A percentile compares a stretch with the other conserved stretches of the same genome.
phyloP scores from a whole-genome alignment of 352 stramenopile genomes.

The Phytophthora pinifolia region DNA sequence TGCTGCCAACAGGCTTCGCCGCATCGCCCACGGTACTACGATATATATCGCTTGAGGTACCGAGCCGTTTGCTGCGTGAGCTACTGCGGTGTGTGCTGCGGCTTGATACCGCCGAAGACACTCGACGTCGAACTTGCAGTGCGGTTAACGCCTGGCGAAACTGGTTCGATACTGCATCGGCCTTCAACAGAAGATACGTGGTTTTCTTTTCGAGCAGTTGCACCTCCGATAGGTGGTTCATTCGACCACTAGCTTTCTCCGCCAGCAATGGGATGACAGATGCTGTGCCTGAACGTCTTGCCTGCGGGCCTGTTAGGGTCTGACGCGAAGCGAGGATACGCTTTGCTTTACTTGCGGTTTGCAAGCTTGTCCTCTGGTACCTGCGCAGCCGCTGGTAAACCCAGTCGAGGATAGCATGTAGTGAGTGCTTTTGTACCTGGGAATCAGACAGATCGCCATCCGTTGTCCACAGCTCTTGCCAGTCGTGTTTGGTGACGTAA shows the following conservation, averaged over 20 bases:
- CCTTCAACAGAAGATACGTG: slow-evolving; percentile 52
- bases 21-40: slow-evolving; percentile 6
- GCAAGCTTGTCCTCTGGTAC: slow-evolving; percentile 46
- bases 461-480: slow-evolving; percentile 59
- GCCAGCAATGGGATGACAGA: neutral
- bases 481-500: slow-evolving; percentile 62
- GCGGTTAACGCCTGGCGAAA: slow-evolving; percentile 22
- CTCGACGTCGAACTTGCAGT: slow-evolving; percentile 5
- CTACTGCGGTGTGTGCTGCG: slow-evolving; percentile 20
- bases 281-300: neutral
- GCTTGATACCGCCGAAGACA: slow-evolving; percentile 11
- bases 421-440: slow-evolving; percentile 54
- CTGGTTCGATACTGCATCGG: slow-evolving; percentile 33
- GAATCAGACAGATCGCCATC: slow-evolving; percentile 37
- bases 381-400: slow-evolving; percentile 37
- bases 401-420: slow-evolving; percentile 66
- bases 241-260: slow-evolving; percentile 10
- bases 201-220: slow-evolving; percentile 62
- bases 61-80: slow-evolving; percentile 9
- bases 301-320: neutral
- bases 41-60: slow-evolving; percentile 3
- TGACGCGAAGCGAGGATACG: slow-evolving; percentile 16
- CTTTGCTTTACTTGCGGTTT: slow-evolving; percentile 44
- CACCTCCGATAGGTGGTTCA: slow-evolving; percentile 34
- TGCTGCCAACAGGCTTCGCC: neutral